Base-by-base conservation (phyloP, 2,329 filamentous ascomycete species). In the Pleurostoma richardsiae region DNA sequence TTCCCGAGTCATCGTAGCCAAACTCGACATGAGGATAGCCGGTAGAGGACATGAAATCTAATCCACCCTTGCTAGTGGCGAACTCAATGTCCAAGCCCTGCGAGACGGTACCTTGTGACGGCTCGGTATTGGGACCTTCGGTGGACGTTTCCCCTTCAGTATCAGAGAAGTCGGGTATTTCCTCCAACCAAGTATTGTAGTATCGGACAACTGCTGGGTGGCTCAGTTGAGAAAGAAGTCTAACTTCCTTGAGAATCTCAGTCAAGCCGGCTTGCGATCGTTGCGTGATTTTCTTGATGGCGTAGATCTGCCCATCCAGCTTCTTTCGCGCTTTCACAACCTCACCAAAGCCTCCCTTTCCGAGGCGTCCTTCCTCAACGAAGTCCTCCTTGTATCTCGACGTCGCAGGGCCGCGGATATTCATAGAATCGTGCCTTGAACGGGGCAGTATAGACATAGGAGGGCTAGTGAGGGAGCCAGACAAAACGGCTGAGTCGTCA, bases 241-340 rank as follows among this genome's bases (percentile, higher is more conserved):
- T 86, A 39, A 96, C 92, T 64, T 94, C 88, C 46, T 88, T 90
- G 29, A 92, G 64, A 10, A 91, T 84, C 60, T 96, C 88, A 1
- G 87, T 91, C 38, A 97, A 73, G 48, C 87, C 88, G 49, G 84
- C 78, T 29, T 86, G 80, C 1, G 89, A 89, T 44, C 85, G 85
- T 55, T 94, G 88, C 1, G 84, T 89, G 51, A 99, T 94, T 63
- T 97, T 96, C 65, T 99, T 99, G 62, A 99, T 88, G 19, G 94
- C 94, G 66, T 97, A 99, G 40, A 95, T 85, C 48, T 91, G 88
- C 1, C 89, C 89, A 62, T 97, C 94, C 4, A 96, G 80, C 68
- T 94, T 96, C 65, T 96, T 95, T 30, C 92, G 82, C 3, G 92
- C 92, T 64, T 96, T 95, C 46, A 97, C 90, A 27, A 99, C 94